These are phyloP conservation scores for Populus ilicifolia DNA, from an alignment of 345 rosid species.

Conservation along the genomic window DNA sequence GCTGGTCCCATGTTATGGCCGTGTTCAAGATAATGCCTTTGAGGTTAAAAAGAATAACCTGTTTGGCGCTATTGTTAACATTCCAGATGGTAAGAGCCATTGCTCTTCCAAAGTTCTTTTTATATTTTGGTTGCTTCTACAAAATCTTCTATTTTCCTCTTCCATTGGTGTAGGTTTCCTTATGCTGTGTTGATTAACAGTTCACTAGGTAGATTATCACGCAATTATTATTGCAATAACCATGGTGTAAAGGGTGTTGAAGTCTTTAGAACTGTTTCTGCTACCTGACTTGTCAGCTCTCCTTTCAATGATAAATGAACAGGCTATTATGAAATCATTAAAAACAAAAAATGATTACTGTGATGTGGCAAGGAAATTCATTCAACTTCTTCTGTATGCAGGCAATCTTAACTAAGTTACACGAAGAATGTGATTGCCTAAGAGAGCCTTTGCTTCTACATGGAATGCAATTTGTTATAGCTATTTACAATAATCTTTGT, in stretches of 20 bases:
- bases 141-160: background rate
- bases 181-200: background rate
- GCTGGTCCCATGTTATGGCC: slow-evolving; percentile 65
- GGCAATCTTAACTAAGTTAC: background rate
- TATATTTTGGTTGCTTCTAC: background rate
- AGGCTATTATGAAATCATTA: background rate
- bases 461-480: background rate
- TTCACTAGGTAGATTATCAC: background rate
- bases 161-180: background rate
- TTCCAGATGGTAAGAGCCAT: slow-evolving; percentile 41
- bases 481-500: too few species aligned
- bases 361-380: background rate
- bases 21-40: slow-evolving; percentile 27
- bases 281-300: background rate
- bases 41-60: slow-evolving; percentile 32
- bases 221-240: background rate
- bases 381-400: background rate
- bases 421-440: background rate
- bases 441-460: background rate
- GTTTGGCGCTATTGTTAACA: slow-evolving; percentile 40
- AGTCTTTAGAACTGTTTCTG: background rate
- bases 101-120: background rate
- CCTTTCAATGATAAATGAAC: background rate
- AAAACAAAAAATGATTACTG: background rate
- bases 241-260: background rate